Base-by-base conservation (phyloP, 2,329 filamentous ascomycete genomes). In the Neophaeococcomyces mojaviensis region DNA sequence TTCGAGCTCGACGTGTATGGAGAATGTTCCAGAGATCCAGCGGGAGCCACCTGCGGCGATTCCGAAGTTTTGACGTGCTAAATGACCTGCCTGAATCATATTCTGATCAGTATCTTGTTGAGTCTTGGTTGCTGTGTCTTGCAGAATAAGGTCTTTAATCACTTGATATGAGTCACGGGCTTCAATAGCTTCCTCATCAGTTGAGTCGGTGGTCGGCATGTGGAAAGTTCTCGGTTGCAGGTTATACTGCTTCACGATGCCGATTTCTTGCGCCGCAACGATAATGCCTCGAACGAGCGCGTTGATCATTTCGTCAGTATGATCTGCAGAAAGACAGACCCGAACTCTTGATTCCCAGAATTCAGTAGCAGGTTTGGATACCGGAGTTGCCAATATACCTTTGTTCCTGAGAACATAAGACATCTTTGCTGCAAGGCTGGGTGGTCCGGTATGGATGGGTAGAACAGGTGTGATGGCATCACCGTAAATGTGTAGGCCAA, bases 301-400 rank as follows among this genome's bases (percentile, higher is more conserved):
- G 19, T 44, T 32, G 3, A 48, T 35, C n/a, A 37, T 39, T 24
- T 24, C 37, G 28, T 48, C 35, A 18, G 38, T 37, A 30, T 45
- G 35, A 22, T 40, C 46, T 7, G 46, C 40, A 6, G 46, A 48
- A 31, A 44, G 40, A 48, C 40, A 48, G 22, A 48, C 15, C n/a
- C 46, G 46, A 4, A 48, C 31, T 20, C 46, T 41, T n/a, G 46
- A 45, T 19, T 48, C 40, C 46, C 46, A 48, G 15, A 48, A 44
- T n/a, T 39, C 39, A 18, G 40, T 37, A n/a, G 46, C 46, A 9
- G 46, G 46, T 12, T 39, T 39, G 2, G 40, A 44, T 1, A 48
- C 35, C 2, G 46, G 46, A 26, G 35, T 44, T 15, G 46, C 46
- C 13, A 48, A 35, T 9, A 48, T 19, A 20, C 46, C 46, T 15